Base-by-base conservation (phyloP, 331 rosid genomes). In the Quercus phellos region DNA sequence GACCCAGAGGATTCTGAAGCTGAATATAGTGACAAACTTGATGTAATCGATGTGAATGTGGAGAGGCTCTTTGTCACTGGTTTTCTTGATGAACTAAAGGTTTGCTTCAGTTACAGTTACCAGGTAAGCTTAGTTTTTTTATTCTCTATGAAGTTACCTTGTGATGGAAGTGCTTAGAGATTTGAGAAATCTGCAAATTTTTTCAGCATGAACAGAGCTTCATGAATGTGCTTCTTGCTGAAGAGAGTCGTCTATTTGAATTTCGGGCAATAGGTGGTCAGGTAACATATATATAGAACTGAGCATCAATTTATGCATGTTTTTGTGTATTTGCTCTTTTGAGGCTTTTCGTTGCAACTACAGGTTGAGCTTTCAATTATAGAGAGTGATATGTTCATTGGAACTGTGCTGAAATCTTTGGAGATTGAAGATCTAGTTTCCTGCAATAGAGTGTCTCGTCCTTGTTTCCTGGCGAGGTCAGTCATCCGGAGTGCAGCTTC, bases 201-300 rank as follows among this genome's bases (percentile, higher is more conserved):
- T 70, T 43, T 80, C 81, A 95, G 99, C 88, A 79, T 77, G 93
- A 78, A 73, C 90, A 88, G 73, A 86, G 80, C 89, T 81, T 92
- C 55, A 80, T 83, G 86, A 86, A 91, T 85, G 96, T 95, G 83
- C 98, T 94, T 76, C 90, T 88, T 78, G 81, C 87, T 73, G 85
- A 91, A 84, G 99, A 95, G 89, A 85, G 74, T 61, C 85, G 68
- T 22, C 89, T 92, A 73, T 90, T 95, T 86, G 98, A 95, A 84
- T 88, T 95, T 89, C 92, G 99, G 69, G 99, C 98, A 71, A 88
- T 90, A 74, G 99, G 99, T 80, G 99, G 99, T 74, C 97, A 87
- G 97, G 99, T 95, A 81, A 84, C 66, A 72, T 72, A 53, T 27
- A 55, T 67, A 17, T 59, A 64, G 68, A 79, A 17, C 56, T 64